Conservation (phyloP, 2,329 filamentous ascomycete genomes). For the Diplodia intermedia region DNA sequence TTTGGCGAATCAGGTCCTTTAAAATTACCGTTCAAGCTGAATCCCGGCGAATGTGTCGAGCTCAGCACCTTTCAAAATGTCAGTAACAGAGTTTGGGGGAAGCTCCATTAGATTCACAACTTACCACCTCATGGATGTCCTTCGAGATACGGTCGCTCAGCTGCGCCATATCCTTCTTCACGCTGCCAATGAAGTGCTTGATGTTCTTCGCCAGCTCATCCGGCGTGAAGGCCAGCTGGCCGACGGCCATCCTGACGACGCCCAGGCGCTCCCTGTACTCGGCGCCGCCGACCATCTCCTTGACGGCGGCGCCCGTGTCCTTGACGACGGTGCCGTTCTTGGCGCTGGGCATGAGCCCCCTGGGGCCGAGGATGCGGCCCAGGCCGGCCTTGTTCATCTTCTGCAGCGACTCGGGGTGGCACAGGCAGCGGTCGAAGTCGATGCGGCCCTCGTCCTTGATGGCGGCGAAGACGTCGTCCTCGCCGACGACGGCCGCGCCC, state of each 20-base stretch:
- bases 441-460: slow-evolving; percentile 75
- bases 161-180: slow-evolving; percentile 77
- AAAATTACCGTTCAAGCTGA: slow-evolving; percentile 85
- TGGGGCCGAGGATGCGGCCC: slow-evolving; percentile 83
- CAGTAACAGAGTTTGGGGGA: background rate
- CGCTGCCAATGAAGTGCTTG: slow-evolving; percentile 72
- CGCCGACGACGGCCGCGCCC: slow-evolving; percentile 83
- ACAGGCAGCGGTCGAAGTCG: slow-evolving; percentile 88
- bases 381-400: slow-evolving; percentile 83
- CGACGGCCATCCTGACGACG: slow-evolving; percentile 87
- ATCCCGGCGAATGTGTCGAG: slow-evolving; percentile 84
- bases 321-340: slow-evolving; percentile 90
- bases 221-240: slow-evolving; percentile 87
- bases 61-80: slow-evolving; percentile 68
- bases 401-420: slow-evolving; percentile 77
- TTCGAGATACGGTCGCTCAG: slow-evolving; percentile 72
- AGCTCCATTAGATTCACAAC: slow-evolving; percentile 55
- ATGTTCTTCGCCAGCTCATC: slow-evolving; percentile 86
- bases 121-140: slow-evolving; percentile 73
- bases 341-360: slow-evolving; percentile 87
- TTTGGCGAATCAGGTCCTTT: slow-evolving; percentile 54
- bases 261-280: slow-evolving; percentile 87
- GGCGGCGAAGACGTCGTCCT: slow-evolving; percentile 82
- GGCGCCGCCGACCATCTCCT: slow-evolving; percentile 81
- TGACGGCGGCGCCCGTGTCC: slow-evolving; percentile 76